phyloP scores from a whole-genome alignment of 2,329 filamentous ascomycete genomes.

The Pseudogymnoascus sp. region DNA sequence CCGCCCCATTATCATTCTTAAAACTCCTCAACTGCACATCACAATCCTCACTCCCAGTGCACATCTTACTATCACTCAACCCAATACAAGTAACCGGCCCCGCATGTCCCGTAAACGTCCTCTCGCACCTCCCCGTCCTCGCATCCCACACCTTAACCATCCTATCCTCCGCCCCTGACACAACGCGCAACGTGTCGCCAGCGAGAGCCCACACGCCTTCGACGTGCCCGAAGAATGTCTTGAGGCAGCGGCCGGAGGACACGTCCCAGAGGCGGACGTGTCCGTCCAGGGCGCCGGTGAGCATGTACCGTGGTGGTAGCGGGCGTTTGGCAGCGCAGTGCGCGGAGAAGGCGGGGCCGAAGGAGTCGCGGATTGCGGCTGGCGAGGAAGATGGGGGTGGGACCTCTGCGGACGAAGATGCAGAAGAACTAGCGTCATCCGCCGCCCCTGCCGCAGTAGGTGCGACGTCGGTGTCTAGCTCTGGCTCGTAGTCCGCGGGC shows the following conservation, averaged over 20 bases:
- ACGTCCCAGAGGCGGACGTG: conserved; percentile 93
- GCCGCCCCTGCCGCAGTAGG: conserved; percentile 35
- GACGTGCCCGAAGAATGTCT: conserved; percentile 92
- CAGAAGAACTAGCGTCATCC: conserved; percentile 42
- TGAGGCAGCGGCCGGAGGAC: conserved; percentile 68
- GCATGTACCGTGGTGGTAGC: conserved; percentile 79
- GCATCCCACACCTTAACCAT: conserved; percentile 97
- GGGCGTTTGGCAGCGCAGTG: conserved; percentile 60
- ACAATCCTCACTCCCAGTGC: conserved; percentile 87
- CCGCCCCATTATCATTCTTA: conserved; percentile 21
- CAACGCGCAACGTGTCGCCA: conserved; percentile 78
- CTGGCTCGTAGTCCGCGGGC: conserved; percentile 81
- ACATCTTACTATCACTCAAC: conserved; percentile 80
- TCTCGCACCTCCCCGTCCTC: conserved; percentile 79
- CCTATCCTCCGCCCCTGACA: conserved; percentile 84
- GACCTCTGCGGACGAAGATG: conserved; percentile 13
- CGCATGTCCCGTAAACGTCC: conserved; percentile 83
- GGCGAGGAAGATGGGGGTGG: conserved; percentile 2
- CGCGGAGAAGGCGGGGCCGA: conserved; percentile 40
- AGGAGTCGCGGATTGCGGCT: conserved; percentile 20
- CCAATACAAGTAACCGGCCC: conserved; percentile 91
- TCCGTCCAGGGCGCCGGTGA: conserved; percentile 84
- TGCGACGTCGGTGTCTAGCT: conserved; percentile 45
- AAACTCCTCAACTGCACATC: conserved; percentile 83
- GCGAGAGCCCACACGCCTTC: conserved; percentile 93